Conservation (phyloP, 768 basidiomycete species). For the Daedalea quercina region DNA sequence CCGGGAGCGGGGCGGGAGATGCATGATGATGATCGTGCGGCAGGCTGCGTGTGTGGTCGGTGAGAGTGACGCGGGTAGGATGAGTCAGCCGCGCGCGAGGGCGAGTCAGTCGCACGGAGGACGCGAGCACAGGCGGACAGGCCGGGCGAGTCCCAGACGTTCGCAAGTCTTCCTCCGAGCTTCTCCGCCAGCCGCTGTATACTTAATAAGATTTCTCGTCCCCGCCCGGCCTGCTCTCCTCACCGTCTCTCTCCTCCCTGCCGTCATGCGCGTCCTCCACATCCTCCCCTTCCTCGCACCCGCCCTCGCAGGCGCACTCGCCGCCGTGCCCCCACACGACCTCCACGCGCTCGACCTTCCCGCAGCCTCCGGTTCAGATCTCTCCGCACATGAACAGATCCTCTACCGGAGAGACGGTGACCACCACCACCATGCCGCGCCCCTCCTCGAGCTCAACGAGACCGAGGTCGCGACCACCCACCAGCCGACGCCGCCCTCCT, state of each 20-base stretch:
- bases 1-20: background rate
- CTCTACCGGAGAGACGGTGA: conserved; percentile 20
- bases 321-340: conserved; percentile 19
- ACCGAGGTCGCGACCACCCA: conserved; percentile 63
- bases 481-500: conserved; percentile 69
- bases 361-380: conserved; percentile 2
- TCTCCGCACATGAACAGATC: conserved; percentile 6
- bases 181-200: conserved; percentile 6
- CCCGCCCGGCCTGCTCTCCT: conserved; percentile 4
- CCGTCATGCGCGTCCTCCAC: conserved; percentile 23
- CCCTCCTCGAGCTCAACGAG: conserved; percentile 66
- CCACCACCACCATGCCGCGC: conserved; percentile 40
- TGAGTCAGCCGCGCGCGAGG: conserved; percentile 9
- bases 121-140: background rate
- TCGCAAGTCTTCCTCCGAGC: conserved; percentile 17
- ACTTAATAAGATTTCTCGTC: background rate
- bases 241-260: conserved; percentile 18
- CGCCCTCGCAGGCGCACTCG: conserved; percentile 16
- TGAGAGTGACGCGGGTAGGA: background rate
- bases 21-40: background rate
- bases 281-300: conserved; percentile 21
- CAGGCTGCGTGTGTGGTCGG: background rate
- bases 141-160: background rate
- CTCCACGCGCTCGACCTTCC: background rate
- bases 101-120: conserved; percentile 9